A percentile compares a stretch with the other conserved stretches of the same genome.
These are phyloP conservation scores for Tillandsia leiboldiana DNA, from an alignment of 176 grass and related monocot genomes.

Conservation along the genomic window DNA sequence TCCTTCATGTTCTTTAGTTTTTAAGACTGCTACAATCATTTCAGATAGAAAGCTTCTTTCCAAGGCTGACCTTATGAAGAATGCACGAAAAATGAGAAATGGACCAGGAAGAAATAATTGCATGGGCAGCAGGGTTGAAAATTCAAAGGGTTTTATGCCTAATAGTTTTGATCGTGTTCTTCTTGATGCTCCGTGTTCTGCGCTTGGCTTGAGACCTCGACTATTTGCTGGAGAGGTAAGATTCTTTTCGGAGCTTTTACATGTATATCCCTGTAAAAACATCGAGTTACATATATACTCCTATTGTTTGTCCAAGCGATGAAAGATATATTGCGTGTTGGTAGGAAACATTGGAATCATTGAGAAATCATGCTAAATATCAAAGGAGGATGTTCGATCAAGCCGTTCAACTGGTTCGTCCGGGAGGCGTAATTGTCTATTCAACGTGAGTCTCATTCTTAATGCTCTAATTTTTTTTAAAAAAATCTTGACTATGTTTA, in stretches of 20 bases:
- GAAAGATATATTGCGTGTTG: not conserved
- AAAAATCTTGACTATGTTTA: not conserved
- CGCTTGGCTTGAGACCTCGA: slow-evolving; percentile 90
- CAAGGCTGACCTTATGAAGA: slow-evolving; percentile 59
- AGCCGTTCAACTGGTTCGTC: slow-evolving; percentile 75
- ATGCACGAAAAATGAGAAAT: slow-evolving; percentile 61
- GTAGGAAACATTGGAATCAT: slow-evolving; percentile 72
- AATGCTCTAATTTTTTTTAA: slow-evolving; percentile 14
- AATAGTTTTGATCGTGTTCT: slow-evolving; percentile 97
- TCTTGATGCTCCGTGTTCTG: slow-evolving; percentile 96
- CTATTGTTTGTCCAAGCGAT: not conserved
- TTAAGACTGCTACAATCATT: too few relatives aligned
- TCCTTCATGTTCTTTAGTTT: too few relatives aligned
- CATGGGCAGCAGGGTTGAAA: slow-evolving; percentile 64
- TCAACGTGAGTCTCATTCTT: slow-evolving; percentile 63
- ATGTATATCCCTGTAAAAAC: not conserved
- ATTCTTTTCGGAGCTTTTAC: not conserved
- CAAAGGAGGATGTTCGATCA: slow-evolving; percentile 92
- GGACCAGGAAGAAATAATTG: slow-evolving; percentile 84
- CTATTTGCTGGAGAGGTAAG: slow-evolving; percentile 69
- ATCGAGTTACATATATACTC: not conserved
- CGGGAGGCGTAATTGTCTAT: slow-evolving; percentile 88
- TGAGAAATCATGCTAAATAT: slow-evolving; percentile 76
- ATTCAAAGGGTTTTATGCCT: slow-evolving; percentile 73
- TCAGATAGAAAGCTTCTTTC: slow-evolving; percentile 40